A percentile compares a stretch with the other conserved stretches of the same genome.
Evolutionary conservation across 352 stramenopile genomes (phyloP).

Genomic region (Globisporangium parvum): DNA sequence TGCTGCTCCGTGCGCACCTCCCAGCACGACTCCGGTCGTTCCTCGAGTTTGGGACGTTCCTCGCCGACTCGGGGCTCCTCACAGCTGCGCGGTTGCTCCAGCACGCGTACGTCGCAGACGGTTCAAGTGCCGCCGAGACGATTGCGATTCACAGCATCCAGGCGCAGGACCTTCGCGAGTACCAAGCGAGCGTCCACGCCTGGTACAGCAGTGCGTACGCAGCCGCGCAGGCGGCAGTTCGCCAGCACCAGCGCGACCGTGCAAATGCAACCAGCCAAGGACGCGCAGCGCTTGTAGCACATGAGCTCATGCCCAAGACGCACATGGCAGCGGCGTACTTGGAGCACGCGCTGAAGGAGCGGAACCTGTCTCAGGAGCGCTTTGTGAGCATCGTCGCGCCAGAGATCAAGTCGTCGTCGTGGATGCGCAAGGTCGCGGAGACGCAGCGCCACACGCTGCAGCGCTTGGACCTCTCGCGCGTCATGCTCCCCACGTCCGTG

Average conservation of each 20-base stretch:
- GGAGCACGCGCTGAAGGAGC: conserved; percentile 35
- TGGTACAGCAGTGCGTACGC: conserved; percentile 23
- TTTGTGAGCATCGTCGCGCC: conserved; percentile 67
- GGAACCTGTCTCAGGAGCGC: conserved; percentile 33
- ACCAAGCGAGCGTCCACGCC: conserved; percentile 17
- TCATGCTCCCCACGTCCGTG: conserved; percentile 51
- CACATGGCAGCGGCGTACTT: conserved; percentile 42
- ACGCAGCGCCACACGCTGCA: conserved; percentile 56
- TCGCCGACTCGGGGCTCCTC: conserved; percentile 31
- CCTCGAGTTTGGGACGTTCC: conserved; percentile 62
- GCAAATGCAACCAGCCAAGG: background rate
- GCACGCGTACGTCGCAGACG: conserved; percentile 37
- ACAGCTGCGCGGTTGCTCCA: conserved; percentile 37
- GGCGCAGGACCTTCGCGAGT: conserved; percentile 5
- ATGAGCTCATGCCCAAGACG: conserved; percentile 37
- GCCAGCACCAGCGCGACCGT: background rate
- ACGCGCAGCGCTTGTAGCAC: background rate
- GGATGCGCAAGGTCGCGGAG: conserved; percentile 43
- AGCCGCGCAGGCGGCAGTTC: background rate
- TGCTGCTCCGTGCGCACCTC: conserved; percentile 26
- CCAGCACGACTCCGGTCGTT: conserved; percentile 42
- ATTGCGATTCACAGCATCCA: conserved; percentile 9
- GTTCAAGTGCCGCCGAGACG: background rate
- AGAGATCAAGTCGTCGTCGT: conserved; percentile 43
- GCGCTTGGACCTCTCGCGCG: conserved; percentile 52